Percentiles rank a stretch among this genome's conserved stretches.
Evolutionary conservation across 306 rosid species (phyloP).

Genomic region (peach (Prunus persica)): Prunus_persica_NCBIv2 NC_034010.1:19270501-19271000

Average conservation of each 20-base stretch:
- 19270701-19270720: constrained; percentile 43
- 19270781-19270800: constrained; percentile 38
- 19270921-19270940: neutral
- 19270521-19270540: neutral
- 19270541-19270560: neutral
- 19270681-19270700: constrained; percentile 36
- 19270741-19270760: constrained; percentile 37
- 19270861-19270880: neutral
- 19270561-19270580: neutral
- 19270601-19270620: neutral
- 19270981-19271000: neutral
- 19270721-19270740: constrained; percentile 28
- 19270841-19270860: neutral
- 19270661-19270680: constrained; percentile 22
- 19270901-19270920: neutral
- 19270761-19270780: neutral
- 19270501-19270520: constrained; percentile 43
- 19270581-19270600: neutral
- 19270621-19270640: neutral
- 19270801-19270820: constrained; percentile 63
- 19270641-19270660: neutral
- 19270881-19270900: neutral
- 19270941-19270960: no score
- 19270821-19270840: neutral
- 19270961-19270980: no score